Base-by-base conservation (phyloP, 768 basidiomycete species). In the Cyclocybe aegerita region DNA sequence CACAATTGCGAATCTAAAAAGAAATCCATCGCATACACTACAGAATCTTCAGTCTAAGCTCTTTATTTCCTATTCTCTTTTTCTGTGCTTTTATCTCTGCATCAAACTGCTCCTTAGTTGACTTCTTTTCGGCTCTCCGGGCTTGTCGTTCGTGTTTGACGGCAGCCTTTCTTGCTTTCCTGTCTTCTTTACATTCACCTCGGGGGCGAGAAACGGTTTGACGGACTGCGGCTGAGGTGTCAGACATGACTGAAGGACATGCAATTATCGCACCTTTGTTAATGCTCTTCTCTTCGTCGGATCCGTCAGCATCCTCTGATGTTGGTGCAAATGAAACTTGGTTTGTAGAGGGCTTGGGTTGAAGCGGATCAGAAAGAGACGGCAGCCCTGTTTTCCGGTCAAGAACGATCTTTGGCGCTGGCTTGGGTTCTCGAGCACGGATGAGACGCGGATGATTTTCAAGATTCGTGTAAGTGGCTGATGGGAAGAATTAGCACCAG, bases 381-480 rank as follows among this genome's bases (percentile, higher is more conserved):
- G 93, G 93, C 7, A 94, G 70, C 2, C 92, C 93, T 0, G 89
- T 93, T 56, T 80, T 85, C 1, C 83, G 76, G 63, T 96, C 86
- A 29, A 95, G 71, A 29, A 67, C 61, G 55, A 95, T 91, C 65
- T 81, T 87, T 0, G 85, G 75, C 0, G 79, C 76, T 15, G 72
- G 69, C 60, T 73, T 77, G 36, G 69, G 61, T 52, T 82, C 77
- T 32, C 85, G 75, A 14, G 85, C 82, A 17, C 83, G 80, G 51
- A 99, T 94, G 31, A 97, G 72, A 7, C 87, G 82, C 0, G 97
- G 97, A 65, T 98, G 97, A 61, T 99, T 99, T 65, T 97, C 97
- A 6, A 98, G 76, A 63, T 97, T 99, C n/a, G 93, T 88, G 64
- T 94, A 95, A 8, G 95, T 98, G 7, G 89, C 96, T 97, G 62